These are phyloP conservation scores for Beauveria varroae DNA, from an alignment of 2,329 filamentous ascomycete species.

Conservation along the genomic window DNA sequence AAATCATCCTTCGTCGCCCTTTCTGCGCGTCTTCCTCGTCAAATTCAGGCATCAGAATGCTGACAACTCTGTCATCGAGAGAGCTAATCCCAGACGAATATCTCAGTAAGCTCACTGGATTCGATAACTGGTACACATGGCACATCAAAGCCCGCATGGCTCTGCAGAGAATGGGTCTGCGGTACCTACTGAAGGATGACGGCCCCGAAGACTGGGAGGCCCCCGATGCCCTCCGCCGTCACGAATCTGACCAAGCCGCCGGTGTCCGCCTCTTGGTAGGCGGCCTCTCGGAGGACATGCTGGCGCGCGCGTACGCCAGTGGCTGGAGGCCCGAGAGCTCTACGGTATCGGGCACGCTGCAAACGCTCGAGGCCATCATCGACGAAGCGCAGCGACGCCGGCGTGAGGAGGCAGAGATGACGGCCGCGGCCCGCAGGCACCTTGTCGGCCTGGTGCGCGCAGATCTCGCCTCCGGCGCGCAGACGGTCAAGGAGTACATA, in stretches of 20 bases:
- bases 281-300: neutral
- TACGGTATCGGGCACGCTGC: neutral
- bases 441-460: neutral
- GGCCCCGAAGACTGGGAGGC: neutral
- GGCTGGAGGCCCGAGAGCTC: neutral
- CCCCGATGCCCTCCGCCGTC: neutral
- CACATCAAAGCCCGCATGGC: neutral
- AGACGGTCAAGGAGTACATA: conserved; percentile 1
- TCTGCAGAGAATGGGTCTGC: neutral
- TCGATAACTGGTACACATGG: conserved; percentile 3
- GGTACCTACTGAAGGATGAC: neutral
- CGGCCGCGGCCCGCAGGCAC: neutral
- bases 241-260: neutral
- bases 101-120: neutral
- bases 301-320: neutral
- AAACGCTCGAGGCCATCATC: neutral
- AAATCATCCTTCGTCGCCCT: too few species aligned
- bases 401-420: neutral
- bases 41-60: neutral
- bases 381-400: neutral
- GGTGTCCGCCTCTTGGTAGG: neutral
- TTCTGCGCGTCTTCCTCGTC: neutral
- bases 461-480: neutral
- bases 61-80: neutral
- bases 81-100: neutral